These are phyloP conservation scores for Gaultheria prostrata DNA, from an alignment of 148 eudicot genomes.

Conservation along the genomic window DNA sequence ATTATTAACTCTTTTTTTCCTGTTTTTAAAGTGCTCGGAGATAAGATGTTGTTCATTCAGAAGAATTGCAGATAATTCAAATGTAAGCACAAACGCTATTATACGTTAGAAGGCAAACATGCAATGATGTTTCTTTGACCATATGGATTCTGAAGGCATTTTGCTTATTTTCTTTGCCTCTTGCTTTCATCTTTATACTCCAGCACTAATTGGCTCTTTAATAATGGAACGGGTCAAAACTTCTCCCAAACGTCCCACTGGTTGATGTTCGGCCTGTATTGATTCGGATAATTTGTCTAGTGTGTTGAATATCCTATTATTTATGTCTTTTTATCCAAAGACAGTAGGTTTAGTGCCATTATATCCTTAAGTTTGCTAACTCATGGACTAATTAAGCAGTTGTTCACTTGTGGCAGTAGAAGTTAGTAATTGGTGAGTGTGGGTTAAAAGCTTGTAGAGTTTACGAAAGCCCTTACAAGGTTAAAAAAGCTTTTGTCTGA, in stretches of 20 bases:
- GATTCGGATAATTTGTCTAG: background rate
- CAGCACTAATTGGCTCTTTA: background rate
- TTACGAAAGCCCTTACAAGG: background rate
- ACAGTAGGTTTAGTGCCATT: slow-evolving; percentile 1
- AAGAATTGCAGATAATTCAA: background rate
- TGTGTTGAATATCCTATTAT: background rate
- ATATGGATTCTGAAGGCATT: background rate
- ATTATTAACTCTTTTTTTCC: background rate
- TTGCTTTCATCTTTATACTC: background rate
- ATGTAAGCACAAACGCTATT: background rate
- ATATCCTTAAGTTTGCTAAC: background rate
- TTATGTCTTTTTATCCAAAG: background rate
- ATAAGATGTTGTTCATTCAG: background rate
- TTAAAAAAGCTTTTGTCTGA: slow-evolving; percentile 1
- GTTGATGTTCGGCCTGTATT: background rate
- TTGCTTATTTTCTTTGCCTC: background rate
- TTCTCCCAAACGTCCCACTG: background rate
- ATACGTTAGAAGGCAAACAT: background rate
- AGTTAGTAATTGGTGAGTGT: background rate
- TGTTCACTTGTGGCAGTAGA: background rate
- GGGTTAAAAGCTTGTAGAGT: background rate
- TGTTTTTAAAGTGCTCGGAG: background rate
- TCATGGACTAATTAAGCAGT: background rate
- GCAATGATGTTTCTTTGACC: background rate
- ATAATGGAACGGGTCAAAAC: background rate